Percentiles rank a stretch among this genome's conserved stretches.
Conservation (phyloP, 2,329 filamentous ascomycete genomes). For the Colletotrichum sp. region DNA sequence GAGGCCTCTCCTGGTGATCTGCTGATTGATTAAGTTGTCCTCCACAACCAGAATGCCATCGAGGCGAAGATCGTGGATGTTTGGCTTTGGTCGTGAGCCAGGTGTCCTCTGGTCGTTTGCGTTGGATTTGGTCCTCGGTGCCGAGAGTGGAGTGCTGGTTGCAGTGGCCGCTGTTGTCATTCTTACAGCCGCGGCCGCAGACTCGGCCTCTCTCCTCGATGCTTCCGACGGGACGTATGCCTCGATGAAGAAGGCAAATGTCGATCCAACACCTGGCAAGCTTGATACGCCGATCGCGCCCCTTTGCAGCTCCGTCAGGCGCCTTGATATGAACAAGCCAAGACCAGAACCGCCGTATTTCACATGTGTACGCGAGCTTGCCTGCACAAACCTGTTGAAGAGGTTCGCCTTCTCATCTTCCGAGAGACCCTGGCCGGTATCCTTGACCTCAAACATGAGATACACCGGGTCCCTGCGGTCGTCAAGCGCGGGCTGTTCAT, state of each 20-base stretch:
- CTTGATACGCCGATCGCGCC: conserved; percentile 79
- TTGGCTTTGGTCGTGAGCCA: conserved; percentile 4
- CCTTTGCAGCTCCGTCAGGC: conserved; percentile 81
- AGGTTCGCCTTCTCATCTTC: conserved; percentile 75
- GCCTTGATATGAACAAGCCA: conserved; percentile 79
- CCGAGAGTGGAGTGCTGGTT: not conserved
- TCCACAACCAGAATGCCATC: conserved; percentile 60
- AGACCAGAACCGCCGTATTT: conserved; percentile 82
- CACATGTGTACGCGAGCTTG: conserved; percentile 76
- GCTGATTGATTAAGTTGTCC: conserved; percentile 67
- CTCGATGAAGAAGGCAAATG: conserved; percentile 78
- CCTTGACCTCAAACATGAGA: conserved; percentile 75
- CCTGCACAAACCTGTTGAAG: conserved; percentile 82
- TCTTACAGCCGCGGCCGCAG: conserved; percentile 33
- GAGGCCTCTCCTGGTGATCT: conserved; percentile 57
- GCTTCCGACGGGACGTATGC: conserved; percentile 49
- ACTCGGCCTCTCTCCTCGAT: conserved; percentile 44
- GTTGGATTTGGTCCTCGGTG: not conserved
- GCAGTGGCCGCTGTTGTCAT: not conserved
- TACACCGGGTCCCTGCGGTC: conserved; percentile 56
- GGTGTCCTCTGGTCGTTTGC: conserved; percentile 7
- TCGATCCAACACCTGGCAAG: conserved; percentile 72
- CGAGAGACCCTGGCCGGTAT: conserved; percentile 77
- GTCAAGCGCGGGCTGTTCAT: conserved; percentile 36
- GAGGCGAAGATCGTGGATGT: conserved; percentile 28